Evolutionary conservation across 305 asterid species (phyloP), one percentile per base, ranked within the genome.

Genomic region (Withania somnifera): DNA sequence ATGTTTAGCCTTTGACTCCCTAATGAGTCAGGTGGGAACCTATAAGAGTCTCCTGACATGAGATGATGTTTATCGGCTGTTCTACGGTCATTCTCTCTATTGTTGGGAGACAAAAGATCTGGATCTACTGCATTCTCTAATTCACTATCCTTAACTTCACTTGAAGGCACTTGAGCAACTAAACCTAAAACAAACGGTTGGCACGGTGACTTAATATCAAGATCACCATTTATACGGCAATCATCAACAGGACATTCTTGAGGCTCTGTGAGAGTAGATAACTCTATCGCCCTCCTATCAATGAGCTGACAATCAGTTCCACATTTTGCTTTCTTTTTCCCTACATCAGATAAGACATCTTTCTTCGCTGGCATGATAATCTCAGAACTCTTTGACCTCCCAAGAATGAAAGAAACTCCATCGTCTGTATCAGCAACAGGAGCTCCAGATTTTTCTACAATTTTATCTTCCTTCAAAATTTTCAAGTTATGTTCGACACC

Each of bases 391-490:
- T 87, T 90, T 86, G 86, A 88, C 84, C 84, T 88, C 88, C 93
- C 94, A 84, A 87, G 90, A 84, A 88, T 86, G 83, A 86, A 88
- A 84, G 96, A 85, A 84, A 89, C 97, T 79, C 93, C 97, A 87
- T 89, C 94, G 51, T 91, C 94, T 20, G 92, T 88, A 89, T 91
- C 95, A 84, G 90, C 88, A 83, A 82, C 83, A 42, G 88, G 85
- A 64, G 78, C 87, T 76, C 84, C 92, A 34, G 88, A 84, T 78
- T 69, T 86, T 83, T 81, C 92, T 68, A 50, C 88, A 80, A 82
- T 87, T 80, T 90, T 91, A 83, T 91, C 96, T 85, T 90, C 92
- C 68, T 87, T 86, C 73, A 84, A 82, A 84, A 90, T 91, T 86
- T 92, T 88, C 84, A 90, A 73, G 83, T 89, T 92, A 81, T 86